These are phyloP conservation scores for Annona cherimola DNA, from an alignment of 164 flowering plant species.

Conservation along the genomic window DNA sequence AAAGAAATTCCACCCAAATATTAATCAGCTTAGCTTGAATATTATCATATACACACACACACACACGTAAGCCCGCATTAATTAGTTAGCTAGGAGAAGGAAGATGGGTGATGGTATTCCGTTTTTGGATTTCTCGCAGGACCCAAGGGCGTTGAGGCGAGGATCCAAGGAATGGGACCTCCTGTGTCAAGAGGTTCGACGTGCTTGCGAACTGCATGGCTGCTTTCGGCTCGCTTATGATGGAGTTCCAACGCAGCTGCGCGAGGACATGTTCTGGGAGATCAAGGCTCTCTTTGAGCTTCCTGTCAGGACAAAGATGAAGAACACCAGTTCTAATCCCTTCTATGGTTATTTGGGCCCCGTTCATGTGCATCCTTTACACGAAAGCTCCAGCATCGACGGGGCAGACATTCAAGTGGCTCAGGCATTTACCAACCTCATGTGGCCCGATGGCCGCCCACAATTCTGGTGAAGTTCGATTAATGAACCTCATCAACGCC, in stretches of 20 bases:
- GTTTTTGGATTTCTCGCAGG: constrained; percentile 16
- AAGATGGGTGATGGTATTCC: constrained; percentile 14
- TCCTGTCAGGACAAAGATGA: constrained; percentile 43
- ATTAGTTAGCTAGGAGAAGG: constrained; percentile 6
- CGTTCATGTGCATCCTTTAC: constrained; percentile 27
- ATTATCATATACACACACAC: background rate
- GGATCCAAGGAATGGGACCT: constrained; percentile 23
- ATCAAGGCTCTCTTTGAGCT: constrained; percentile 45
- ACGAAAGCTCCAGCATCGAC: constrained; percentile 47
- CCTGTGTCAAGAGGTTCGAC: constrained; percentile 19
- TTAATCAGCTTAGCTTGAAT: background rate
- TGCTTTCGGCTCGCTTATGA: constrained; percentile 32
- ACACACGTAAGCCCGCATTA: background rate
- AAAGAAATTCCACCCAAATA: background rate
- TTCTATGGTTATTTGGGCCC: constrained; percentile 36
- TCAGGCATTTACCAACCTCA: constrained; percentile 38
- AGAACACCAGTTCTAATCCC: constrained; percentile 32
- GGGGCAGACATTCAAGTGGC: constrained; percentile 18
- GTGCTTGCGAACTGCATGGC: constrained; percentile 47
- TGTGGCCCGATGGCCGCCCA: constrained; percentile 57
- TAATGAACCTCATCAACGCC: no score
- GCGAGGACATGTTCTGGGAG: constrained; percentile 26
- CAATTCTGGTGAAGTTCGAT: constrained; percentile 36
- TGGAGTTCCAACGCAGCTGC: constrained; percentile 14
- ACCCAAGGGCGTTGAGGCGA: background rate